Evolutionary conservation across 1,139 yeast genomes (phyloP).

Genomic region (Meyerozyma carpophila): DNA sequence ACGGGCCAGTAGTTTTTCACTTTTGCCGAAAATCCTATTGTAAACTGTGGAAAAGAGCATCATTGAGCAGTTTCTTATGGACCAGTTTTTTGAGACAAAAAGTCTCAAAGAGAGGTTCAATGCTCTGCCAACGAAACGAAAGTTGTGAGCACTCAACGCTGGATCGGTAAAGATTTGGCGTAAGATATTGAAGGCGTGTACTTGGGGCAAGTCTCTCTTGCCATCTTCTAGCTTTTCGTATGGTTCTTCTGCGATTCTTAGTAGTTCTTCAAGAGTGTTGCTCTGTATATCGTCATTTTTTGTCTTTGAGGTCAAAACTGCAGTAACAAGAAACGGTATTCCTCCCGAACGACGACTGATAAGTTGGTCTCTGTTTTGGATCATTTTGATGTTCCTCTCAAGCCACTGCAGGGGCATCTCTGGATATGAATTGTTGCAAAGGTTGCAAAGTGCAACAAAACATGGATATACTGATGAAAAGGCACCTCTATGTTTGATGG

Average conservation of each 20-base stretch:
- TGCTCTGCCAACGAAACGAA: slow-evolving; percentile 50
- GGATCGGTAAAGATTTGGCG: slow-evolving; percentile 70
- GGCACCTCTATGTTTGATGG: slow-evolving; percentile 86
- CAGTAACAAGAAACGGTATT: slow-evolving; percentile 72
- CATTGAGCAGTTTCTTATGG: slow-evolving; percentile 84
- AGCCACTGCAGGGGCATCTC: slow-evolving; percentile 50
- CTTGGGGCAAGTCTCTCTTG: slow-evolving; percentile 77
- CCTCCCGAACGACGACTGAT: slow-evolving; percentile 93
- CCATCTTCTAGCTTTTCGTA: slow-evolving; percentile 43
- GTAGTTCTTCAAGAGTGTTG: slow-evolving; percentile 46
- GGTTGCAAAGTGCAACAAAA: slow-evolving; percentile 55
- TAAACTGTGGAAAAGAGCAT: slow-evolving; percentile 88
- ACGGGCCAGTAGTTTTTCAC: slow-evolving; percentile 46
- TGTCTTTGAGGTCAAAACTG: slow-evolving; percentile 50
- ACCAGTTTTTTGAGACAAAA: slow-evolving; percentile 71
- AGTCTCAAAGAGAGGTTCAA: slow-evolving; percentile 55
- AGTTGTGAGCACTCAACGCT: slow-evolving; percentile 47
- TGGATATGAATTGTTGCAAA: slow-evolving; percentile 35
- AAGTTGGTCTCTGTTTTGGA: slow-evolving; percentile 55
- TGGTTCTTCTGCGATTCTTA: slow-evolving; percentile 48
- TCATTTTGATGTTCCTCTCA: slow-evolving; percentile 41
- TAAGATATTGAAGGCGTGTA: slow-evolving; percentile 86
- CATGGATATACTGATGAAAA: slow-evolving; percentile 84
- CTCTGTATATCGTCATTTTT: slow-evolving; percentile 8
- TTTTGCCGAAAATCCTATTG: slow-evolving; percentile 66